Percentiles rank a stretch among this genome's conserved stretches.
These are phyloP conservation scores for Cercospora sp. DNA, from an alignment of 2,329 filamentous ascomycete genomes.

Conservation along the genomic window DNA sequence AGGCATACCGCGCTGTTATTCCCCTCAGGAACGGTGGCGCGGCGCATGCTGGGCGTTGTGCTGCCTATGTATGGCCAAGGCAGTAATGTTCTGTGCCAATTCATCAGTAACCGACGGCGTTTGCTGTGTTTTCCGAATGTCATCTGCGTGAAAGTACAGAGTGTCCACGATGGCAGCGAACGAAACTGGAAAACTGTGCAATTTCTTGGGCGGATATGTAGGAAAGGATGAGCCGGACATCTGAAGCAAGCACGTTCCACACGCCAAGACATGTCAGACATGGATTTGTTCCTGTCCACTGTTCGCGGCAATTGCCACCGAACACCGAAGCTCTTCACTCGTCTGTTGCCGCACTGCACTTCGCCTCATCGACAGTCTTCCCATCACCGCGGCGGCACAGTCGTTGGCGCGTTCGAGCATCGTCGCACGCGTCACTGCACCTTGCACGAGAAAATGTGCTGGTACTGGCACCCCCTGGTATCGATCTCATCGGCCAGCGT, in stretches of 20 bases:
- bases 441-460: not conserved
- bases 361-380: not conserved
- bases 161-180: not conserved
- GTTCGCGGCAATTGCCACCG: not conserved
- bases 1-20: not conserved
- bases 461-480: not conserved
- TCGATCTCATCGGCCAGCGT: not conserved
- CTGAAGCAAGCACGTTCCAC: not conserved
- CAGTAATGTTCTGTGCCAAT: not conserved
- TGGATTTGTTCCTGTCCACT: not conserved
- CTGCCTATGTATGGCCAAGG: not conserved
- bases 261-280: not conserved
- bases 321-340: not conserved
- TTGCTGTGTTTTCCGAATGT: not conserved
- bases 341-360: not conserved
- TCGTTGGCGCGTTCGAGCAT: not conserved
- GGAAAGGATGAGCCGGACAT: not conserved
- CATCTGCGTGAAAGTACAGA: not conserved
- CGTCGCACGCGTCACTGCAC: not conserved
- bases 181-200: not conserved
- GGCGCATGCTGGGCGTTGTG: not conserved
- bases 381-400: not conserved
- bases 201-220: not conserved
- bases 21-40: conserved; percentile 1
- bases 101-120: not conserved